phyloP scores from a whole-genome alignment of 805 yeast species.

The Yarrowia sp. region DNA sequence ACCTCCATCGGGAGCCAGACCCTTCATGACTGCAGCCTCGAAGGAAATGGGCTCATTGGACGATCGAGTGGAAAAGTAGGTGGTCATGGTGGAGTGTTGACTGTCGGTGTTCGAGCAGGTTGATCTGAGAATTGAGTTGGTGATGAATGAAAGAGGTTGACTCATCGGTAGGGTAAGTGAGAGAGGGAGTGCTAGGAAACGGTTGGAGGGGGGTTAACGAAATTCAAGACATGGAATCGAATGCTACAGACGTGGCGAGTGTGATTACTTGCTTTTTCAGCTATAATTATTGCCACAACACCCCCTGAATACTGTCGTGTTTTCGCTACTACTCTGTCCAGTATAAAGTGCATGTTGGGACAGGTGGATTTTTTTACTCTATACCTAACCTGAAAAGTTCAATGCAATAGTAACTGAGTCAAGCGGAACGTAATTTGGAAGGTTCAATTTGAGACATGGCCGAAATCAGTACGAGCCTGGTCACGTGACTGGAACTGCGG shows the following conservation, averaged over 20 bases:
- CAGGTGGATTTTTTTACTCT: slow-evolving; percentile 1
- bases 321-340: neutral
- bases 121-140: slow-evolving; percentile 23
- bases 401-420: too few relatives aligned
- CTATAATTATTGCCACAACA: too few relatives aligned
- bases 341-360: slow-evolving; percentile 20
- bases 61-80: slow-evolving; percentile 54
- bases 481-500: neutral
- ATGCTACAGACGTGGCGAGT: too few relatives aligned
- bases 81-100: slow-evolving; percentile 7
- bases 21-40: slow-evolving; percentile 59
- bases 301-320: too few relatives aligned
- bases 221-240: too few relatives aligned
- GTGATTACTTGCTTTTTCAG: too few relatives aligned
- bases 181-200: neutral
- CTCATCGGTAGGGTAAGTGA: slow-evolving; percentile 37
- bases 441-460: too few relatives aligned
- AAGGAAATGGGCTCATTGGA: slow-evolving; percentile 44
- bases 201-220: too few relatives aligned
- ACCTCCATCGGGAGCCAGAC: slow-evolving; percentile 97
- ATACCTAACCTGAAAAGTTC: neutral
- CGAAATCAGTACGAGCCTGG: too few relatives aligned
- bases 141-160: neutral
- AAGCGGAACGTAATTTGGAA: too few relatives aligned
- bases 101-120: slow-evolving; percentile 8